Conservation (phyloP, 2,329 filamentous ascomycete species). For the Stemphylium beticola region DNA sequence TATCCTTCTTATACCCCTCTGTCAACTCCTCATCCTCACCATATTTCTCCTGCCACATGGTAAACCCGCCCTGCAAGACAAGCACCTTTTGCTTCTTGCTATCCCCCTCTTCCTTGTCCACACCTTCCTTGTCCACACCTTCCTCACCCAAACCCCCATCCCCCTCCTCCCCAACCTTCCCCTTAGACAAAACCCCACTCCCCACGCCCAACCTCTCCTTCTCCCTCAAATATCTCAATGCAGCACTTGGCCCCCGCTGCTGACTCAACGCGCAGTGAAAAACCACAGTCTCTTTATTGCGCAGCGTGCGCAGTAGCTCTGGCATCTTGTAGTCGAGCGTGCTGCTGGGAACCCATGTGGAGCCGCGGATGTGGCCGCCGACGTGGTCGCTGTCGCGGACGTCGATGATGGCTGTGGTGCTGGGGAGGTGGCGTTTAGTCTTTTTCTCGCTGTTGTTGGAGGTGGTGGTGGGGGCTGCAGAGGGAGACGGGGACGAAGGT, state of each 20-base stretch:
- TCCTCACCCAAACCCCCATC: slow-evolving; percentile 26
- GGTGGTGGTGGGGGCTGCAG: slow-evolving; percentile 60
- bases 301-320: slow-evolving; percentile 78
- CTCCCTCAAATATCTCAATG: slow-evolving; percentile 78
- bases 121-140: slow-evolving; percentile 22
- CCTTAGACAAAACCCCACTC: slow-evolving; percentile 24
- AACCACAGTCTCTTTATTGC: slow-evolving; percentile 80
- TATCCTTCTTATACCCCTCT: slow-evolving; percentile 80
- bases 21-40: slow-evolving; percentile 81
- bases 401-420: slow-evolving; percentile 75
- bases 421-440: slow-evolving; percentile 61
- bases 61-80: slow-evolving; percentile 84
- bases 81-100: slow-evolving; percentile 70
- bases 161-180: slow-evolving; percentile 23
- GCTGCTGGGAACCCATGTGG: slow-evolving; percentile 74
- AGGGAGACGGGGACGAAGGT: slow-evolving; percentile 59
- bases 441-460: slow-evolving; percentile 69
- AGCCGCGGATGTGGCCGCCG: slow-evolving; percentile 84
- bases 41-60: slow-evolving; percentile 84
- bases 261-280: slow-evolving; percentile 96
- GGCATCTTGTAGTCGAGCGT: slow-evolving; percentile 79
- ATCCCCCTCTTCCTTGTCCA: slow-evolving; percentile 29
- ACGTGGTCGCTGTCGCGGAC: slow-evolving; percentile 90
- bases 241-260: slow-evolving; percentile 85
- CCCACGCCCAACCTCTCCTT: slow-evolving; percentile 58